A percentile compares a stretch with the other conserved stretches of the same genome.
These are phyloP conservation scores for Phialophora tarda DNA, from an alignment of 2,329 filamentous ascomycete species.

Conservation along the genomic window DNA sequence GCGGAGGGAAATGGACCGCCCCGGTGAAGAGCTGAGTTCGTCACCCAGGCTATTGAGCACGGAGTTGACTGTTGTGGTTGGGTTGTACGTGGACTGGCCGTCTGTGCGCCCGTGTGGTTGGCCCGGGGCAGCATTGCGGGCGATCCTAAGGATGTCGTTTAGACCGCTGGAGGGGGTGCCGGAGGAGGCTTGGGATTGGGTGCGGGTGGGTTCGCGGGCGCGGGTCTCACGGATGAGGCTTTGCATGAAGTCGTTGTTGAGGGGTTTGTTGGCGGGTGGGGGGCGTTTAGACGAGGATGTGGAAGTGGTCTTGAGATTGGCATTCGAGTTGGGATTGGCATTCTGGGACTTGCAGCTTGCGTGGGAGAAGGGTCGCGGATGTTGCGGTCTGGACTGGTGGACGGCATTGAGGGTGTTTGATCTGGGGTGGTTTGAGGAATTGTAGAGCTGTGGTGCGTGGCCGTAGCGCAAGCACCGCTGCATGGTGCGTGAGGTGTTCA, in stretches of 20 bases:
- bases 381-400: slow-evolving; percentile 1
- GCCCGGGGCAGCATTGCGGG: neutral
- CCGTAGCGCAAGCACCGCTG: slow-evolving; percentile 16
- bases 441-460: slow-evolving; percentile 3
- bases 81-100: neutral
- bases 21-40: slow-evolving; percentile 3
- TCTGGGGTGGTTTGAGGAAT: neutral
- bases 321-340: neutral
- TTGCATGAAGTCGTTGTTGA: slow-evolving; percentile 10
- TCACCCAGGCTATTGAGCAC: slow-evolving; percentile 19
- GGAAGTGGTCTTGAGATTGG: neutral
- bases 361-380: neutral
- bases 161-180: slow-evolving; percentile 3
- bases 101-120: neutral
- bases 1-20: slow-evolving; percentile 32
- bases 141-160: slow-evolving; percentile 10
- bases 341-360: neutral
- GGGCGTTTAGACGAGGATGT: neutral
- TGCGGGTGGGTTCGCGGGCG: slow-evolving; percentile 1
- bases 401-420: neutral
- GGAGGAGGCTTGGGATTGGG: slow-evolving; percentile 10
- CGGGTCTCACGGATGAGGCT: slow-evolving; percentile 18
- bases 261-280: neutral
- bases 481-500: slow-evolving; percentile 20
- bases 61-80: slow-evolving; percentile 19